Evolutionary conservation across 1,139 yeast genomes (phyloP), one percentile per base, ranked within the genome.

Genomic region (Arxiozyma slooffiae): DNA sequence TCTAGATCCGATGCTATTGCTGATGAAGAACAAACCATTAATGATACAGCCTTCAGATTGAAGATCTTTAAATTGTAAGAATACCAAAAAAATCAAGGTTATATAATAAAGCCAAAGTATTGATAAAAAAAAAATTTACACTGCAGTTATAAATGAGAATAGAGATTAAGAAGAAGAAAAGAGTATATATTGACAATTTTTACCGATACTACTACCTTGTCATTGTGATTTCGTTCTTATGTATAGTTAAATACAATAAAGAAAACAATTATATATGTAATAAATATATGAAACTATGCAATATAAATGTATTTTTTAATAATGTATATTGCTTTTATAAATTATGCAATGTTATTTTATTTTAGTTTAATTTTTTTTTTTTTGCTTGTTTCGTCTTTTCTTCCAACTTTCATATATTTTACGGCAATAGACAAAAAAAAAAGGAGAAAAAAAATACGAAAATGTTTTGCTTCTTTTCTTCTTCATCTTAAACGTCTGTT

Each of bases 11-110:
- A 71, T 45, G 74, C 85, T 52, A 78, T 92, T 59, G 89, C 87
- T 56, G 95, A 87, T 59, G 98, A 92, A 72, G 96, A 89, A 63
- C 95, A 89, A 66, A 72, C 78, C 57, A 89, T 92, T 66, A 89
- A 87, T 62, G 97, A 89, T 56, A 85, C 96, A 49, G 72, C 79
- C 48, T 84, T 92, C 74, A 76, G 79, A 60, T 79, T 92, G 71
- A 82, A 95, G 71, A 78, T 92, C 68, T 78, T 90, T 67, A 81
- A 75, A 67, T 56, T 67, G 49, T 66, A 57, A 55, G 46, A 36
- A 14, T 39, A 39, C 23, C 26, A 38, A 36, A 2, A 30, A 30
- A n/a, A 11, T 11, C 11, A 30, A 38, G 20, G 34, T 18, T 24
- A 44, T 37, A 6, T 37, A 44, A 38, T 23, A 38, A 44, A 20